A percentile compares a stretch with the other conserved stretches of the same genome.
Evolutionary conservation across 176 grass and related monocot genomes (phyloP).

Genomic region (Phoenix dactylifera): DNA sequence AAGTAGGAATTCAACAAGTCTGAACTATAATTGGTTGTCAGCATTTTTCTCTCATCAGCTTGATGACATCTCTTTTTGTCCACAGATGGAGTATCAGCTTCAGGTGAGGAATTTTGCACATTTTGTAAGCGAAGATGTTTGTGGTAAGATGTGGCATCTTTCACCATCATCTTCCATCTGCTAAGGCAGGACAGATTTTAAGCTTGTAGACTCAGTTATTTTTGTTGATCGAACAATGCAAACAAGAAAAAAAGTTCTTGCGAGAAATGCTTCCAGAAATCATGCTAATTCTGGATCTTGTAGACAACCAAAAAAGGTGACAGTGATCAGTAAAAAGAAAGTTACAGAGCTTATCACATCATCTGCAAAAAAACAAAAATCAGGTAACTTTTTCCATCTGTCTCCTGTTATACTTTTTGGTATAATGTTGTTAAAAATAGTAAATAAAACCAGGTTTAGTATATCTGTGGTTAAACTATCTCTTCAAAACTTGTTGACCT

Average conservation of each 20-base stretch:
- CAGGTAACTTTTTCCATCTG: slow-evolving; percentile 28
- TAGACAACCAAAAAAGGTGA: slow-evolving; percentile 40
- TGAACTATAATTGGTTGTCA: neutral
- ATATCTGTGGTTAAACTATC: too few species aligned
- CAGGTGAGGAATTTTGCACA: neutral
- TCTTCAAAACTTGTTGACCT: too few species aligned
- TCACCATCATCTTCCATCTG: neutral
- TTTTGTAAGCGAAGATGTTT: neutral
- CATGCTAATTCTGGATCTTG: slow-evolving; percentile 27
- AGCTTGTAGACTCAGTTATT: neutral
- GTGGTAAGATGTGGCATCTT: neutral
- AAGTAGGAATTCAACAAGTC: slow-evolving; percentile 1
- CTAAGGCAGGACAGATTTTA: neutral
- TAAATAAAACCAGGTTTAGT: too few species aligned
- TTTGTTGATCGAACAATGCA: slow-evolving; percentile 47
- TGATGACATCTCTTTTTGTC: too few species aligned
- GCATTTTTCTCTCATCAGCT: neutral
- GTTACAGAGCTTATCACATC: slow-evolving; percentile 84
- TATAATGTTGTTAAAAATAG: too few species aligned
- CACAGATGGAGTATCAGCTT: too few species aligned
- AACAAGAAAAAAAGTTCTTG: slow-evolving; percentile 57
- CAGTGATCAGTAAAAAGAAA: slow-evolving; percentile 56
- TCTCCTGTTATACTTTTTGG: too few species aligned
- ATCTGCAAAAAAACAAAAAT: slow-evolving; percentile 78
- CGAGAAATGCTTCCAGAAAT: slow-evolving; percentile 44